Evolutionary conservation across 768 basidiomycete genomes (phyloP).

Genomic region (Tephrocybe sp.): DNA sequence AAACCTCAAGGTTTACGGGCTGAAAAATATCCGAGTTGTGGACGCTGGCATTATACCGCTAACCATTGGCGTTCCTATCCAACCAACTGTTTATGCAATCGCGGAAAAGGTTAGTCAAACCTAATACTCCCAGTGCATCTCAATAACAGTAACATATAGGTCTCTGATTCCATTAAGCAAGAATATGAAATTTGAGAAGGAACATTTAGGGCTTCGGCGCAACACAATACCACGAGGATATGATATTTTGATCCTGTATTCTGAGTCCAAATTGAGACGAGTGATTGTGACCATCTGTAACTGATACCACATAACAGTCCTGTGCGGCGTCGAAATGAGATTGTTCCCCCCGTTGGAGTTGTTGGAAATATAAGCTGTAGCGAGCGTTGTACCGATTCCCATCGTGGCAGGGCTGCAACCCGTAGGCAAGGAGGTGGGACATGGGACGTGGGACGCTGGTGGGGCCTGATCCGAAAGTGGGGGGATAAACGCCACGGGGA

Average conservation of each 20-base stretch:
- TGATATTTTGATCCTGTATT: no score
- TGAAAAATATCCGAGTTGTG: slow-evolving; percentile 4
- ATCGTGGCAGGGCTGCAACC: no score
- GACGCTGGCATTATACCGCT: slow-evolving; percentile 10
- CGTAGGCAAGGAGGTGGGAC: no score
- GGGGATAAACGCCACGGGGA: neutral
- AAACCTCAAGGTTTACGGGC: slow-evolving; percentile 2
- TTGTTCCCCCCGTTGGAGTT: no score
- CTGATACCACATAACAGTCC: no score
- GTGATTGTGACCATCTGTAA: no score
- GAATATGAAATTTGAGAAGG: neutral
- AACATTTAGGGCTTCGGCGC: no score
- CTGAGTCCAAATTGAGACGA: no score
- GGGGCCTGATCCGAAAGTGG: neutral
- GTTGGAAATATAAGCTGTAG: no score
- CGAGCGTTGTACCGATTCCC: no score
- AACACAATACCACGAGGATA: no score
- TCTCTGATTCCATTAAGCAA: neutral
- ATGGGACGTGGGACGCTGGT: neutral
- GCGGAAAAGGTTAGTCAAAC: slow-evolving; percentile 4
- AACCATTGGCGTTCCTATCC: slow-evolving; percentile 2
- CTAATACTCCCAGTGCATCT: neutral
- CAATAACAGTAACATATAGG: neutral
- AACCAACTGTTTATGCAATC: slow-evolving; percentile 8
- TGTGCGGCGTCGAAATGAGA: no score